Conservation (phyloP, 306 rosid species). For the Lotus japonicus region DNA sequence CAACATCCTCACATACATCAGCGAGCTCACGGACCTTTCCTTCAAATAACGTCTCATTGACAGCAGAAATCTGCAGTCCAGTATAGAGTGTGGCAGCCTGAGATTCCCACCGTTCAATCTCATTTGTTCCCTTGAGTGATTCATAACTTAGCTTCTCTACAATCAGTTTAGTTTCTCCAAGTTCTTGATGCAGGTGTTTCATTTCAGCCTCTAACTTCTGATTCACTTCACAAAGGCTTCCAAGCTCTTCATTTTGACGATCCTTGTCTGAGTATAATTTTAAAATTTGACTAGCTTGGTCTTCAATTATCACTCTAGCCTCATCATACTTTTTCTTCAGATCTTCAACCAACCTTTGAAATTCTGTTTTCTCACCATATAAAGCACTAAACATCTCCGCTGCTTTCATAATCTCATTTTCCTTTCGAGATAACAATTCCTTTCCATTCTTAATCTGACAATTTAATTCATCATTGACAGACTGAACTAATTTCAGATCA, state of each 20-base stretch:
- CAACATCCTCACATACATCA: slow-evolving; percentile 43
- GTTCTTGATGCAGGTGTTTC: slow-evolving; percentile 33
- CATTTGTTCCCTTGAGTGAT: slow-evolving; percentile 39
- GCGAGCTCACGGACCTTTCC: slow-evolving; percentile 64
- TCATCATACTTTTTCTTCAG: slow-evolving; percentile 42
- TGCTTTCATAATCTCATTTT: slow-evolving; percentile 48
- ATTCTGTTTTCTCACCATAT: slow-evolving; percentile 47
- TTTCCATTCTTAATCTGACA: slow-evolving; percentile 46
- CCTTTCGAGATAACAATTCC: slow-evolving; percentile 45
- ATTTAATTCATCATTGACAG: slow-evolving; percentile 45
- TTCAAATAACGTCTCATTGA: slow-evolving; percentile 58
- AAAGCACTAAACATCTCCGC: slow-evolving; percentile 31
- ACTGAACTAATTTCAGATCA: slow-evolving; percentile 40
- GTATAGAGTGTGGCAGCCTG: slow-evolving; percentile 46
- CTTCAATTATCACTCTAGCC: slow-evolving; percentile 38
- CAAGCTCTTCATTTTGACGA: slow-evolving; percentile 32
- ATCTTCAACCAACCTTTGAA: slow-evolving; percentile 42
- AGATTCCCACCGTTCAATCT: slow-evolving; percentile 53
- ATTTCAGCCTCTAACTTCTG: slow-evolving; percentile 50
- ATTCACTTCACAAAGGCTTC: slow-evolving; percentile 38
- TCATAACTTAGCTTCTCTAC: slow-evolving; percentile 42
- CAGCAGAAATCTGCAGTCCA: slow-evolving; percentile 48
- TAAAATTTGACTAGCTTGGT: slow-evolving; percentile 42
- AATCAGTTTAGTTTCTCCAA: slow-evolving; percentile 30
- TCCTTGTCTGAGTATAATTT: slow-evolving; percentile 44